Evolutionary conservation across 1,139 yeast genomes (phyloP).

Genomic region (Kluyveromyces marxianus): DNA sequence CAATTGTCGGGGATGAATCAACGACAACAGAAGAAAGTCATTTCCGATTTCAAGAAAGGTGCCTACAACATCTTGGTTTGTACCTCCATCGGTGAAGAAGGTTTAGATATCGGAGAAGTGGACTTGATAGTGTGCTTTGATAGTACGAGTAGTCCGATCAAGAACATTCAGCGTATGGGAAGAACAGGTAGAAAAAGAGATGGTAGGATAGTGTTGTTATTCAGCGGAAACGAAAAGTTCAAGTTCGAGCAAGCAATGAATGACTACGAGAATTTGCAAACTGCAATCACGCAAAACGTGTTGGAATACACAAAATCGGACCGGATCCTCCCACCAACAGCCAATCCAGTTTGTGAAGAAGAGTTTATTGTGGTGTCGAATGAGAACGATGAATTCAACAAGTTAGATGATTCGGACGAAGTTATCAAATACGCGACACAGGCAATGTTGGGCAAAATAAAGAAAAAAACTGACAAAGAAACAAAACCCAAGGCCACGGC

Average conservation of each 20-base stretch:
- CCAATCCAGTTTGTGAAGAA: conserved; percentile 50
- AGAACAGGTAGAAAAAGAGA: conserved; percentile 94
- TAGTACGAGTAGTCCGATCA: conserved; percentile 87
- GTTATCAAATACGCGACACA: conserved; percentile 55
- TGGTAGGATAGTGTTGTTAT: conserved; percentile 72
- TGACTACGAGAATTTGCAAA: conserved; percentile 75
- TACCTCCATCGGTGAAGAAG: conserved; percentile 98
- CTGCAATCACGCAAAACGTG: conserved; percentile 35
- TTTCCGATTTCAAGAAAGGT: conserved; percentile 66
- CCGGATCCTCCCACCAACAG: conserved; percentile 56
- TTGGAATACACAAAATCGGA: conserved; percentile 43
- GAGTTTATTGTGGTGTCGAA: conserved; percentile 57
- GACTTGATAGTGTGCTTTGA: conserved; percentile 90
- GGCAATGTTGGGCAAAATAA: conserved; percentile 32
- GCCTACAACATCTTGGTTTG: conserved; percentile 76
- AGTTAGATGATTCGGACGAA: conserved; percentile 60
- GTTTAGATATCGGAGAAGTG: conserved; percentile 95
- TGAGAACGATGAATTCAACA: conserved; percentile 51
- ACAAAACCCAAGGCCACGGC: conserved; percentile 10
- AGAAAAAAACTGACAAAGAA: conserved; percentile 9
- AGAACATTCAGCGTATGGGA: conserved; percentile 93
- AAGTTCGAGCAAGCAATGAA: conserved; percentile 83
- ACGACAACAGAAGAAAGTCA: conserved; percentile 62
- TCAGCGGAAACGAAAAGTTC: conserved; percentile 68
- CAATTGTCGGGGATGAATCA: conserved; percentile 55